Evolutionary conservation across 140 eudicot genomes (phyloP).

Genomic region (Stevia rebaudiana): DNA sequence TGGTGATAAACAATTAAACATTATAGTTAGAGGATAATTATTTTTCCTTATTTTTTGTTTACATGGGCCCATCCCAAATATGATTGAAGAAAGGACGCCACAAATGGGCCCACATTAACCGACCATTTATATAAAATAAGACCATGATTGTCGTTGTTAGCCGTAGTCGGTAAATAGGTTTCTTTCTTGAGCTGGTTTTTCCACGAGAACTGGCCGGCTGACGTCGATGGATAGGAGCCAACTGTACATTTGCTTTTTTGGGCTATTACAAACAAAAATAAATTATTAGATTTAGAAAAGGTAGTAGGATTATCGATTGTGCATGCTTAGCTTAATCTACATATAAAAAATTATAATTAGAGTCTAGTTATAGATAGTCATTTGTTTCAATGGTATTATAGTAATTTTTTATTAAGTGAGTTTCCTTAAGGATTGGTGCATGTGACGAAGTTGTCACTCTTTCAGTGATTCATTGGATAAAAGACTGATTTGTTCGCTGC

Average conservation of each 20-base stretch:
- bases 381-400: no score
- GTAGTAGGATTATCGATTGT: no score
- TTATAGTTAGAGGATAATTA: not conserved
- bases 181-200: not conserved
- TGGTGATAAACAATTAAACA: not conserved
- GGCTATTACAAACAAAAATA: not conserved
- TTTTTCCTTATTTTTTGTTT: not conserved
- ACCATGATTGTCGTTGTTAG: conserved; percentile 15
- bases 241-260: not conserved
- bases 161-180: conserved; percentile 17
- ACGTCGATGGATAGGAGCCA: conserved; percentile 5
- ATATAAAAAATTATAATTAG: no score
- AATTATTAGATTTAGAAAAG: no score
- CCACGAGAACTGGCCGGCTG: not conserved
- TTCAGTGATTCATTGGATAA: no score
- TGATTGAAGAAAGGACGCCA: not conserved
- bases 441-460: no score
- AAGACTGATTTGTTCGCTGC: no score
- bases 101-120: conserved; percentile 16
- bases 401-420: no score
- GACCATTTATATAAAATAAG: conserved; percentile 9
- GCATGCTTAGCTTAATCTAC: no score
- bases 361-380: no score
- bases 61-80: not conserved
- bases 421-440: no score